Percentiles rank a stretch among this genome's conserved stretches.
phyloP scores from a whole-genome alignment of 108 stramenopile genomes.

The Stephanodiscus triporus region DNA sequence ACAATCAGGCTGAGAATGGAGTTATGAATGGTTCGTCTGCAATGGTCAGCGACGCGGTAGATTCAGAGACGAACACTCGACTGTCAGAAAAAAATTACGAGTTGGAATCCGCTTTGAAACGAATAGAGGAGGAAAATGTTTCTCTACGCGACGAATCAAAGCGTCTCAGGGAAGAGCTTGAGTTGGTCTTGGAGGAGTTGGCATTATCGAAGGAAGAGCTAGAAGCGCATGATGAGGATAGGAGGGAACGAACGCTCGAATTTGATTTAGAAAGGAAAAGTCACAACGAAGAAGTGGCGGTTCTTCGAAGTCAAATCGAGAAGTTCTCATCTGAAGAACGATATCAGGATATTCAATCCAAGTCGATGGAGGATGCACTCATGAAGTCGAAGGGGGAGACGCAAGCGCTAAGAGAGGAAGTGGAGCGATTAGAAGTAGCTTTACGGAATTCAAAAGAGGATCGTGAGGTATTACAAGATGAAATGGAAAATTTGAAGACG shows the following conservation, averaged over 20 bases:
- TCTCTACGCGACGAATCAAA: constrained; percentile 60
- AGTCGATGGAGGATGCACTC: constrained; percentile 56
- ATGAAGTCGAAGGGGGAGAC: constrained; percentile 33
- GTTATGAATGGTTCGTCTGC: constrained; percentile 1
- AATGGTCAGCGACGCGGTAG: neutral
- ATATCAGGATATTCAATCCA: constrained; percentile 51
- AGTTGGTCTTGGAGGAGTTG: constrained; percentile 37
- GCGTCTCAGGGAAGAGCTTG: constrained; percentile 70
- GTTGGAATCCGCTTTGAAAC: constrained; percentile 33
- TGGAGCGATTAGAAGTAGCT: constrained; percentile 64
- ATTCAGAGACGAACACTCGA: constrained; percentile 14
- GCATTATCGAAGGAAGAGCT: constrained; percentile 64
- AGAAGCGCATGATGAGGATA: constrained; percentile 76
- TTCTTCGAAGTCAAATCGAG: constrained; percentile 57
- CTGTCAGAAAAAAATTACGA: constrained; percentile 55
- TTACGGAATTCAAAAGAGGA: constrained; percentile 77
- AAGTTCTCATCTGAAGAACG: constrained; percentile 52
- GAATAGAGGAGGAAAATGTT: constrained; percentile 57
- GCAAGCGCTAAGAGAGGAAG: constrained; percentile 53
- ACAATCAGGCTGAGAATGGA: constrained; percentile 13
- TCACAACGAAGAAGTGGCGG: constrained; percentile 66
- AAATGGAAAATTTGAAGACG: constrained; percentile 75
- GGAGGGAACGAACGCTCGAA: constrained; percentile 29
- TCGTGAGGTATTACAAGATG: constrained; percentile 59
- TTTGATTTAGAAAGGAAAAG: constrained; percentile 59